These are phyloP conservation scores for Auriculariales sp. DNA, from an alignment of 768 basidiomycete species.

Conservation along the genomic window DNA sequence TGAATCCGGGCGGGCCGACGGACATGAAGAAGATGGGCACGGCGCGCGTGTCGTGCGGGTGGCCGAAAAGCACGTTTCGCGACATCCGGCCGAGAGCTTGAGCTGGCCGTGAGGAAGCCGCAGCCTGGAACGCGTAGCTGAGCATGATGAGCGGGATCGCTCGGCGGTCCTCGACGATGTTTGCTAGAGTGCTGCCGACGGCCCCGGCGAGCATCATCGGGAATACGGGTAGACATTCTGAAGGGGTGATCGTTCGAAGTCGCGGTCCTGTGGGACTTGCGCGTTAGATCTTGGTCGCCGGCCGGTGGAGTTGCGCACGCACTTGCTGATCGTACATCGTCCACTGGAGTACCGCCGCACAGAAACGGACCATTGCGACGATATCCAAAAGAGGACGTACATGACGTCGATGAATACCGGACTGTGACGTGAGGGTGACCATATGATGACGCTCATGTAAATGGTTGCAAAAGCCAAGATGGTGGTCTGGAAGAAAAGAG, in stretches of 20 bases:
- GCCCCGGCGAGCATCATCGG: constrained; percentile 33
- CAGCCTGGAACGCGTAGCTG: constrained; percentile 34
- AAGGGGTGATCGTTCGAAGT: constrained; percentile 23
- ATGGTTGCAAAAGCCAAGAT: constrained; percentile 31
- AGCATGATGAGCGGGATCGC: constrained; percentile 26
- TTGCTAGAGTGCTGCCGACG: constrained; percentile 28
- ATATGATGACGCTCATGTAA: constrained; percentile 33
- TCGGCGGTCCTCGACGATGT: constrained; percentile 20
- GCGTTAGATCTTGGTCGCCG: no score
- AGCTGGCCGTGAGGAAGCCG: background rate
- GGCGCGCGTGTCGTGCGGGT: constrained; percentile 31
- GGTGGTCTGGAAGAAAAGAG: constrained; percentile 35
- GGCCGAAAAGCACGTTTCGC: constrained; percentile 24
- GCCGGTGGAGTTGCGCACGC: no score
- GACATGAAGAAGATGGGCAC: constrained; percentile 34
- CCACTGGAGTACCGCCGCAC: constrained; percentile 30
- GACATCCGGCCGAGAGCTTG: constrained; percentile 33
- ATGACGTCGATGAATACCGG: constrained; percentile 15
- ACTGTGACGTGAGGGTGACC: constrained; percentile 23
- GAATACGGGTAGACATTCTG: background rate
- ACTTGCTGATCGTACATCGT: constrained; percentile 32
- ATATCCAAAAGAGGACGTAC: constrained; percentile 32
- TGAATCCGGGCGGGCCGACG: constrained; percentile 35
- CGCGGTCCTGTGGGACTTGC: no score
- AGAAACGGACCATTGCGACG: constrained; percentile 19